Conservation (phyloP, 768 basidiomycete species). For the Xerocomellus chrysenteron region DNA sequence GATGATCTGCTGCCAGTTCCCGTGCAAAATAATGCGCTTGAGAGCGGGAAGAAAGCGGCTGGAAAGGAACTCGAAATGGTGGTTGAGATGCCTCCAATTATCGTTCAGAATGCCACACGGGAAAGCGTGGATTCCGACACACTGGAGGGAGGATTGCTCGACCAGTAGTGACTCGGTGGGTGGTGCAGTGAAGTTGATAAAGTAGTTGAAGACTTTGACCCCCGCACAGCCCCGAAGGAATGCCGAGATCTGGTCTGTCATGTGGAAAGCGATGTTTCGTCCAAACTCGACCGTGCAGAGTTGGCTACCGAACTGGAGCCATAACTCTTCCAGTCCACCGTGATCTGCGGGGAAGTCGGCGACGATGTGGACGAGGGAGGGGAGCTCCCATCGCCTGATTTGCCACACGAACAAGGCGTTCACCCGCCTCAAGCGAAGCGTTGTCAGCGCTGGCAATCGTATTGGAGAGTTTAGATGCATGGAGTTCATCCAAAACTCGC, state of each 20-base stretch:
- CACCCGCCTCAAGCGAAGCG: conserved; percentile 50
- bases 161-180: conserved; percentile 18
- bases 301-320: conserved; percentile 49
- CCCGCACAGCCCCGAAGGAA: conserved; percentile 47
- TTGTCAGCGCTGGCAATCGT: conserved; percentile 47
- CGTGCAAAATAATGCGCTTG: conserved; percentile 45
- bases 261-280: conserved; percentile 51
- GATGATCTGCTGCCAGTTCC: conserved; percentile 48
- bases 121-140: conserved; percentile 52
- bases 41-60: conserved; percentile 47
- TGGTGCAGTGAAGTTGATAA: conserved; percentile 46
- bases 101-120: conserved; percentile 43
- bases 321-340: conserved; percentile 43
- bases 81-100: conserved; percentile 30
- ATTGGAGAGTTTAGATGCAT: conserved; percentile 25
- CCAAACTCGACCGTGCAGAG: conserved; percentile 59
- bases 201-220: conserved; percentile 55
- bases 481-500: conserved; percentile 35
- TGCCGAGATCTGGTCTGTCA: conserved; percentile 45
- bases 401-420: conserved; percentile 52
- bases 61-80: conserved; percentile 48
- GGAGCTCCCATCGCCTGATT: conserved; percentile 51
- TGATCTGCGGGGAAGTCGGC: conserved; percentile 45
- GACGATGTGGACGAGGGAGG: conserved; percentile 51
- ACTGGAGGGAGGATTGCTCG: conserved; percentile 37